Base-by-base conservation (phyloP, 2,329 filamentous ascomycete species). In the Fusarium floridanum region DNA sequence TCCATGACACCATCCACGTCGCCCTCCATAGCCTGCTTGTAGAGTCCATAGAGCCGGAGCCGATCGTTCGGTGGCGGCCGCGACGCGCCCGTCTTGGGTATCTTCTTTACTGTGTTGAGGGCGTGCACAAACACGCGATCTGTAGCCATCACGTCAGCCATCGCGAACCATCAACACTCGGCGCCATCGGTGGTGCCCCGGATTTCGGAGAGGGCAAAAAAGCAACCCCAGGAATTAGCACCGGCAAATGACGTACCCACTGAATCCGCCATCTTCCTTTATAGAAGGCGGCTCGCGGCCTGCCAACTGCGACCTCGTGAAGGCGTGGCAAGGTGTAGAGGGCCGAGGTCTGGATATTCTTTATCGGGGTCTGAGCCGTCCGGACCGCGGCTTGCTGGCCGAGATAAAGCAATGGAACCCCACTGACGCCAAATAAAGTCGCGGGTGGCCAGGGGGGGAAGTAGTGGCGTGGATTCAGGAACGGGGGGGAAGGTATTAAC, bases 21-120 rank as follows among this genome's bases (percentile, higher is more conserved):
- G 59, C 97, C 97, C 86, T 99, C 95, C 97, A 98, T 98, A 72
- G 95, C 95, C 84, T 99, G 97, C 83, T 99, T 99, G 87, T 99
- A 99, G 76, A 99, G 89, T 74, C 97, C 97, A 92, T 99, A 99
- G 72, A 99, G 93, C 68, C 94, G 93, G 77, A 99, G 88, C 67
- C 97, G 93, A 80, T 97, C 95, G 71, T 89, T 87, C 3, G 95
- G 91, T 57, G 97, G 97, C 55, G 97, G 97, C 72, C 97, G 93
- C 73, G 94, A 91, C 62, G 95, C 95, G 73, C 97, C 96, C 20
- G 95, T 98, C 81, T 97, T 96, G 78, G 94, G 94, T 78, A 99
- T 97, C 85, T 97, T 97, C 85, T 98, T 98, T 80, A 99, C 96
- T 27, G 97, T 98, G 86, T 98, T 98, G 84, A 99, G 93, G 76